phyloP scores from a whole-genome alignment of 495 filamentous ascomycete genomes.

The Gamarada debralockiae region DNA sequence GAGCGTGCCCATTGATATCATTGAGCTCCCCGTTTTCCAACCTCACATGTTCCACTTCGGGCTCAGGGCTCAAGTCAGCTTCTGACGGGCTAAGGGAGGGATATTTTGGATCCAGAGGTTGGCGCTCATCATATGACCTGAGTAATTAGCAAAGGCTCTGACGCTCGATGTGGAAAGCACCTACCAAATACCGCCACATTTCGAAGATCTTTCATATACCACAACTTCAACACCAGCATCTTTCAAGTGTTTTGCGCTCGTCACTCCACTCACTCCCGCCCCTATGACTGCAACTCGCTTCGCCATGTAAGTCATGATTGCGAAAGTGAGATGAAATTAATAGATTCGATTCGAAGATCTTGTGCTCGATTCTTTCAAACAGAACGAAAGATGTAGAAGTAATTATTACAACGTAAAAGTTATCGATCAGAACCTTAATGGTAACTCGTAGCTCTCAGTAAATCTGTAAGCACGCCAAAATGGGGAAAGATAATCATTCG shows the following conservation, averaged over 20 bases:
- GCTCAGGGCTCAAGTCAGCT: slow-evolving; percentile 13
- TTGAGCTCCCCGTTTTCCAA: too few relatives aligned
- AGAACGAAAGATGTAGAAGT: neutral
- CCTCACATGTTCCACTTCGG: too few relatives aligned
- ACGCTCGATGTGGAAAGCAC: slow-evolving; percentile 1
- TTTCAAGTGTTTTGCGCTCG: slow-evolving; percentile 57
- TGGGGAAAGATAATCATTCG: too few relatives aligned
- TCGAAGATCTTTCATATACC: slow-evolving; percentile 58
- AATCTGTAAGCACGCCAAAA: too few relatives aligned
- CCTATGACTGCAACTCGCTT: slow-evolving; percentile 62
- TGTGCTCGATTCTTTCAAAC: neutral
- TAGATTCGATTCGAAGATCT: too few relatives aligned
- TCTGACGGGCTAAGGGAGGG: slow-evolving; percentile 34
- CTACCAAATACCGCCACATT: slow-evolving; percentile 60
- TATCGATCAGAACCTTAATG: too few relatives aligned
- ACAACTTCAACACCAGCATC: slow-evolving; percentile 55
- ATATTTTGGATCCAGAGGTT: slow-evolving; percentile 53
- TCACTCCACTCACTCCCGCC: slow-evolving; percentile 65
- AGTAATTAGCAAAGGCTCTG: neutral
- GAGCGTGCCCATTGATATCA: neutral
- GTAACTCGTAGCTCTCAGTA: too few relatives aligned
- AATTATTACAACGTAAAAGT: too few relatives aligned
- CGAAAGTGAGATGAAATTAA: too few relatives aligned
- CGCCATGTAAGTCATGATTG: slow-evolving; percentile 22
- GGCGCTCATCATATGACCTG: slow-evolving; percentile 51